Evolutionary conservation across 352 stramenopile genomes (phyloP), one percentile per base, ranked within the genome.

Genomic region (Pythium aristosporum): DNA sequence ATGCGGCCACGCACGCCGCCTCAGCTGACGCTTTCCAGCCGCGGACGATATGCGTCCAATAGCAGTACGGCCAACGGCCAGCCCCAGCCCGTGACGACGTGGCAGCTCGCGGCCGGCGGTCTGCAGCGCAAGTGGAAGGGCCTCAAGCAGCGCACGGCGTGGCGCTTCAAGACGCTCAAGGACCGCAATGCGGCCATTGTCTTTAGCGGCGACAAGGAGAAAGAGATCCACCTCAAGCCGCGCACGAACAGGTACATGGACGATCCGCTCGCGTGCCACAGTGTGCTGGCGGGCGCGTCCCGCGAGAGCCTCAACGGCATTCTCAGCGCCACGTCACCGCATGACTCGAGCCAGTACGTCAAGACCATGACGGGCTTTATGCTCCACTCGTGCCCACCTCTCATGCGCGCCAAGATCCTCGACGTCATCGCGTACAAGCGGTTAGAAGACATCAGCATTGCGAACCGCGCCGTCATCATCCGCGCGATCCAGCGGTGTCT

Each of bases 311-410:
- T 94, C 5, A 94, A 94, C 56, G 84, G 79, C 12, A 92, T 94
- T 28, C 70, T 94, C 12, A 76, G 79, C 1, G 86, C 86, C 6
- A 94, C 79, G 6, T 92, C 86, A 11, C 86, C 86, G 1, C 75
- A 91, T 50, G 63, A 84, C 53, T 91, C 84, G 48, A 88, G 76
- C 52, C 69, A 90, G 62, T 92, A 88, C 47, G 86, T 80, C 67
- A 85, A 75, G 57, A 93, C 81, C 18, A 93, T 94, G 86, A 89
- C 85, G 9, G 80, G 82, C 53, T 94, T 94, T 63, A 92, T 94
- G 84, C 73, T 94, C 50, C 80, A 91, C 39, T 80, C 82, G 34
- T 88, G 80, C 34, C 64, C 76, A 10, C 79, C 84, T 21, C 63
- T 65, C 23, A 83, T 89, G 57, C 82, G 86, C 28, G 68, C 76